These are phyloP conservation scores for Alternaria solani DNA, from an alignment of 2,329 filamentous ascomycete genomes.

Conservation along the genomic window DNA sequence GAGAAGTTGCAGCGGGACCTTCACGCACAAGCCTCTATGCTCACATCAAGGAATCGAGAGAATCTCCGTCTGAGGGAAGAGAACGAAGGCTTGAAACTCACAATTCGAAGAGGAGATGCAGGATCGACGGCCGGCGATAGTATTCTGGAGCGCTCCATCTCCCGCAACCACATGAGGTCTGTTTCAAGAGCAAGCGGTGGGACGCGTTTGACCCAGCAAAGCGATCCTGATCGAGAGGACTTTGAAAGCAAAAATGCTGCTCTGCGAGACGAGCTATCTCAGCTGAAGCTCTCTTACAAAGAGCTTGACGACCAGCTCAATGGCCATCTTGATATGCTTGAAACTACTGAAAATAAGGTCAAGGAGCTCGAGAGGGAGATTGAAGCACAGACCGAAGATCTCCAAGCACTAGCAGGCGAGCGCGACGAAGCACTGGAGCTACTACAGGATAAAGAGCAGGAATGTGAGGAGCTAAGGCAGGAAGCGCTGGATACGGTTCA, in stretches of 20 bases:
- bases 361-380: slow-evolving; percentile 81
- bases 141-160: slow-evolving; percentile 92
- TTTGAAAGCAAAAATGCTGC: slow-evolving; percentile 84
- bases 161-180: slow-evolving; percentile 77
- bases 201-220: slow-evolving; percentile 67
- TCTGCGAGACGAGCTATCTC: slow-evolving; percentile 84
- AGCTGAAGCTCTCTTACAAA: slow-evolving; percentile 87
- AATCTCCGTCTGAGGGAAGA: slow-evolving; percentile 95
- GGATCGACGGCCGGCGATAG: slow-evolving; percentile 78
- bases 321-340: slow-evolving; percentile 79
- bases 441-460: slow-evolving; percentile 69
- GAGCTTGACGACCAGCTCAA: slow-evolving; percentile 85
- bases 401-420: slow-evolving; percentile 80
- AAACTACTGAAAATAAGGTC: slow-evolving; percentile 65
- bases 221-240: slow-evolving; percentile 75
- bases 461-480: slow-evolving; percentile 61
- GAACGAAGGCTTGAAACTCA: slow-evolving; percentile 94
- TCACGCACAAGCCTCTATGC: slow-evolving; percentile 95
- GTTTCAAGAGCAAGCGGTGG: slow-evolving; percentile 72
- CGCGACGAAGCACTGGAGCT: slow-evolving; percentile 84
- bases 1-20: slow-evolving; percentile 91
- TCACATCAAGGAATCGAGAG: slow-evolving; percentile 93
- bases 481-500: slow-evolving; percentile 69
- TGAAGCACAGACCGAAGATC: slow-evolving; percentile 78
- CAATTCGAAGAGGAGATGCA: slow-evolving; percentile 74